Conservation (phyloP, 192 early-diverging fungal genomes). For the Linnemannia schmuckeri region DNA sequence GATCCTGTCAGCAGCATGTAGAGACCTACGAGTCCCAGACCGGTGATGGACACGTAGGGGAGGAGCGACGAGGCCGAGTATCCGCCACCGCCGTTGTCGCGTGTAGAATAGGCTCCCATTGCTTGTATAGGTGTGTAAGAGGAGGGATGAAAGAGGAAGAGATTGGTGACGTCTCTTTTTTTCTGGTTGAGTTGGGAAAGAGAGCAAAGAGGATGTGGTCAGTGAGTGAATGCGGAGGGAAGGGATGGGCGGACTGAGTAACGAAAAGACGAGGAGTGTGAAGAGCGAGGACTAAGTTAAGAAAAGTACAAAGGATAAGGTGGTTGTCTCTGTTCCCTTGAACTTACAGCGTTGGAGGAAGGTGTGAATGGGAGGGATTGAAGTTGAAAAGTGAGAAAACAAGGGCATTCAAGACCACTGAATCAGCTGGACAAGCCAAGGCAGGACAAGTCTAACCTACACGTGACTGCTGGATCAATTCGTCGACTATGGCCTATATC, state of each 20-base stretch:
- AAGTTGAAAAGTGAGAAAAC: not conserved
- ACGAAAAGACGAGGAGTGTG: not conserved
- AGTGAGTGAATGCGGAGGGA: not conserved
- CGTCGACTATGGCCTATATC: not conserved
- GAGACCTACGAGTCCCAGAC: constrained; percentile 71
- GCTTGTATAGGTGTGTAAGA: not conserved
- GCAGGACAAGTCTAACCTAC: not conserved
- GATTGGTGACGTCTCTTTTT: constrained; percentile 17
- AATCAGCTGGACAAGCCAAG: not conserved
- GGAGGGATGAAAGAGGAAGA: not conserved
- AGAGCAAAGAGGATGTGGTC: not conserved
- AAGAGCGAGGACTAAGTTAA: not conserved
- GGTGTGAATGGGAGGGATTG: not conserved
- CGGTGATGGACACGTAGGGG: constrained; percentile 39
- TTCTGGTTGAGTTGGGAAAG: not conserved
- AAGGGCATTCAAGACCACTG: not conserved
- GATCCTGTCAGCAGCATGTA: constrained; percentile 91
- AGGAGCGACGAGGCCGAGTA: constrained; percentile 24
- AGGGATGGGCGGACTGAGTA: not conserved
- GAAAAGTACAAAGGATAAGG: not conserved
- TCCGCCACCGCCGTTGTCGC: constrained; percentile 14
- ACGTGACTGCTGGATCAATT: not conserved
- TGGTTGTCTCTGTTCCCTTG: not conserved
- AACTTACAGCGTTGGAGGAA: not conserved
- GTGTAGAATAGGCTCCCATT: constrained; percentile 49